Conservation (phyloP, 352 stramenopile genomes). For the Globisporangium parvum region DNA sequence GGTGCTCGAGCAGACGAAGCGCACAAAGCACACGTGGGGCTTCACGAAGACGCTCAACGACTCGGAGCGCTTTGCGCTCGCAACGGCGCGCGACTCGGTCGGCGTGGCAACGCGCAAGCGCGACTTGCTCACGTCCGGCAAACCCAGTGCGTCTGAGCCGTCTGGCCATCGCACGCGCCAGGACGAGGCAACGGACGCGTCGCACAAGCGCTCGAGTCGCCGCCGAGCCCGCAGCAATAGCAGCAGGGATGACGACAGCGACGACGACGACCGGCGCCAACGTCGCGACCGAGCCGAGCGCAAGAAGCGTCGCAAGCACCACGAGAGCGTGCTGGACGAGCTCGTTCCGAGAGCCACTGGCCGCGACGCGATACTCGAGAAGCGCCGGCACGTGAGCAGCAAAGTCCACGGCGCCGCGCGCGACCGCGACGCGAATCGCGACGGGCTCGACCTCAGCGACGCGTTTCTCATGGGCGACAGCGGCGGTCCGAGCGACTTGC, state of each 20-base stretch:
- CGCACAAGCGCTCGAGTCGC: constrained; percentile 3
- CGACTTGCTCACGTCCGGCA: constrained; percentile 21
- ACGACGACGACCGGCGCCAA: constrained; percentile 14
- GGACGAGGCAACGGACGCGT: neutral
- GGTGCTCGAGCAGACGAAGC: constrained; percentile 60
- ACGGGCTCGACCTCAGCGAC: constrained; percentile 64
- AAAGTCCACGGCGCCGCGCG: constrained; percentile 56
- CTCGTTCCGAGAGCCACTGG: constrained; percentile 55
- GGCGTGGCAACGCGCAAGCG: constrained; percentile 56
- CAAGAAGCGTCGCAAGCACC: constrained; percentile 31
- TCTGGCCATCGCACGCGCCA: neutral
- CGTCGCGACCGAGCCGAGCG: constrained; percentile 18
- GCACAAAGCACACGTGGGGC: constrained; percentile 67
- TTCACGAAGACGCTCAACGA: constrained; percentile 59
- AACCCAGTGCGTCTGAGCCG: neutral
- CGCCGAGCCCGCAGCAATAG: constrained; percentile 4
- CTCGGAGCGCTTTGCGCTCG: constrained; percentile 50
- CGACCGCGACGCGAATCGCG: constrained; percentile 49
- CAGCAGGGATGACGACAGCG: constrained; percentile 18
- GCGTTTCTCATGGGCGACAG: constrained; percentile 57
- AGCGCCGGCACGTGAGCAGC: constrained; percentile 32
- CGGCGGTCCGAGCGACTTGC: constrained; percentile 18
- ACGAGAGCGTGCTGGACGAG: constrained; percentile 50
- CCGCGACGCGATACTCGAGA: constrained; percentile 56
- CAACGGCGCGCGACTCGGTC: constrained; percentile 63